phyloP scores from a whole-genome alignment of 441 rosid species.

The Populus hybrid region DNA sequence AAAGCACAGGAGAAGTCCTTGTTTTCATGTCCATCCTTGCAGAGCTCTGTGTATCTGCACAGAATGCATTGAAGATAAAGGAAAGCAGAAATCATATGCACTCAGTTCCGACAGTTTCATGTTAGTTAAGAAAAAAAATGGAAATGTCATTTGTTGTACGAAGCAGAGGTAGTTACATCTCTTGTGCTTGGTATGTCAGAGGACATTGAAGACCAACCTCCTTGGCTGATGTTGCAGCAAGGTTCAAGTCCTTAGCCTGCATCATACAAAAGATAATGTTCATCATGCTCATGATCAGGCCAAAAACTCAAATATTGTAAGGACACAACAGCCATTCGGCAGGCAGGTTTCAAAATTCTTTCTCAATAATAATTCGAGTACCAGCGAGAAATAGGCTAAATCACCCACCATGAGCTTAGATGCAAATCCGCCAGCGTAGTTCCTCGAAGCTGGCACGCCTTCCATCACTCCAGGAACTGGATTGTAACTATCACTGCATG shows the following conservation, averaged over 20 bases:
- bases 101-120: not conserved
- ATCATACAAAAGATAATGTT: conserved; percentile 14
- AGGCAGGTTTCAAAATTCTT: not conserved
- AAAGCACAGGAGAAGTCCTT: conserved; percentile 87
- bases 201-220: conserved; percentile 52
- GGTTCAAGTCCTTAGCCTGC: conserved; percentile 86
- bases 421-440: conserved; percentile 80
- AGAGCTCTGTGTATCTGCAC: conserved; percentile 63
- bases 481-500: conserved; percentile 77
- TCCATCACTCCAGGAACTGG: conserved; percentile 98
- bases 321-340: not conserved
- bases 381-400: not conserved
- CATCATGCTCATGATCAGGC: not conserved
- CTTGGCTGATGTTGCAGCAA: conserved; percentile 66
- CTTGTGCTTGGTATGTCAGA: conserved; percentile 54
- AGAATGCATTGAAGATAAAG: not conserved
- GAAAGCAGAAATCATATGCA: not conserved
- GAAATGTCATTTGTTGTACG: not conserved
- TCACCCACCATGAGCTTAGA: conserved; percentile 75
- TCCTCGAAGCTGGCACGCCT: conserved; percentile 86
- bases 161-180: conserved; percentile 58
- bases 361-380: not conserved
- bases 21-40: conserved; percentile 60
- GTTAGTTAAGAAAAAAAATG: not conserved
- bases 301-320: not conserved